Percentiles rank a stretch among this genome's conserved stretches.
Evolutionary conservation across 129 eudicot genomes (phyloP).

Genomic region (Chrysanthemum makinoi): DNA sequence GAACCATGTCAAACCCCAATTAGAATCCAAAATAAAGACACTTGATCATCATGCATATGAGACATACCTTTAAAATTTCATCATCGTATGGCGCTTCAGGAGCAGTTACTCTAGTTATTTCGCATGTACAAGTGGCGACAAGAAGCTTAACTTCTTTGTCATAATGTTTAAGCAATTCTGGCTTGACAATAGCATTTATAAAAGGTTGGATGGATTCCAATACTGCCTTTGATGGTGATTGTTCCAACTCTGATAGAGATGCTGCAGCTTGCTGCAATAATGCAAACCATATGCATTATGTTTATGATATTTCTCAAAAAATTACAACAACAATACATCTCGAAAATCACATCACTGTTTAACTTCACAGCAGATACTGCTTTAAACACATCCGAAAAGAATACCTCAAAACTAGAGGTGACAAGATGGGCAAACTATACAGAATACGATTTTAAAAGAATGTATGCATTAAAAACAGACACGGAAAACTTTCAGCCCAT

Average conservation of each 20-base stretch:
- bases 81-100: conserved; percentile 96
- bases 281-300: conserved; percentile 11
- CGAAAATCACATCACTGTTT: not conserved
- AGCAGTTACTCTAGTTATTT: conserved; percentile 92
- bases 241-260: conserved; percentile 78
- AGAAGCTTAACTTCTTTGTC: conserved; percentile 91
- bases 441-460: too few species aligned
- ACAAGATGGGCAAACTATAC: too few species aligned
- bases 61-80: conserved; percentile 69
- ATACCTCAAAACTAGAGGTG: too few species aligned
- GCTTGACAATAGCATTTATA: conserved; percentile 66
- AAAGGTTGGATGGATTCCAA: conserved; percentile 81
- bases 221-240: conserved; percentile 64
- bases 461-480: too few species aligned
- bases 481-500: too few species aligned
- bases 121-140: conserved; percentile 90
- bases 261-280: conserved; percentile 75
- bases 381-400: too few species aligned
- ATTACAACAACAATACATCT: not conserved
- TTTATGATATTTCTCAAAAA: not conserved
- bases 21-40: conserved; percentile 1
- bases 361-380: too few species aligned
- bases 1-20: conserved; percentile 26
- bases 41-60: not conserved
- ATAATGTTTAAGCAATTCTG: conserved; percentile 80